phyloP scores from a whole-genome alignment of 2,329 filamentous ascomycete species.

The Aspergillus puulaauensis region DNA sequence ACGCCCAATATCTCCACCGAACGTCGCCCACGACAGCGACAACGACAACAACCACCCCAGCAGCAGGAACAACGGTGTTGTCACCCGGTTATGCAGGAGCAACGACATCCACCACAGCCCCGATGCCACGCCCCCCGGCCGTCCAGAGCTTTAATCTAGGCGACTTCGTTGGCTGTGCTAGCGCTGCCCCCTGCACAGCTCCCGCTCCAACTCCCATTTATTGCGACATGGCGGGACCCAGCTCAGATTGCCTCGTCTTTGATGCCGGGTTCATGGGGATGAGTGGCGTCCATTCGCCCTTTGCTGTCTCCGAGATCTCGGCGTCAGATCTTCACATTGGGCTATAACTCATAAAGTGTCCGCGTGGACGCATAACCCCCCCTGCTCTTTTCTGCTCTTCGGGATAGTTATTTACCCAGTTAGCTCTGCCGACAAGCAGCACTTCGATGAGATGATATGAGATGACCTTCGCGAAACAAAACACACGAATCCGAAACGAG shows the following conservation, averaged over 20 bases:
- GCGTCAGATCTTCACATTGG: conserved; percentile 20
- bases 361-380: not conserved
- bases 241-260: conserved; percentile 18
- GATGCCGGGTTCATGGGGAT: conserved; percentile 21
- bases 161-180: conserved; percentile 29
- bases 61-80: conserved; percentile 7
- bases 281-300: conserved; percentile 15
- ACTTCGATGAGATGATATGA: conserved; percentile 2
- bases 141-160: conserved; percentile 22
- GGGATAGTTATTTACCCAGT: not conserved
- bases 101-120: conserved; percentile 5
- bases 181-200: conserved; percentile 21
- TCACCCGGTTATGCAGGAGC: conserved; percentile 2
- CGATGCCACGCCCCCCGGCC: conserved; percentile 16
- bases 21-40: conserved; percentile 6
- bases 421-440: not conserved
- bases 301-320: conserved; percentile 16
- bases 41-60: not conserved
- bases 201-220: conserved; percentile 23
- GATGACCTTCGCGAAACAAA: too few species aligned
- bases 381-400: not conserved
- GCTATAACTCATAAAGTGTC: conserved; percentile 8
- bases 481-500: not conserved
- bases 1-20: conserved; percentile 14
- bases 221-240: conserved; percentile 24